Evolutionary conservation across 495 filamentous ascomycete genomes (phyloP).

Genomic region (Penicillium soppii): DNA sequence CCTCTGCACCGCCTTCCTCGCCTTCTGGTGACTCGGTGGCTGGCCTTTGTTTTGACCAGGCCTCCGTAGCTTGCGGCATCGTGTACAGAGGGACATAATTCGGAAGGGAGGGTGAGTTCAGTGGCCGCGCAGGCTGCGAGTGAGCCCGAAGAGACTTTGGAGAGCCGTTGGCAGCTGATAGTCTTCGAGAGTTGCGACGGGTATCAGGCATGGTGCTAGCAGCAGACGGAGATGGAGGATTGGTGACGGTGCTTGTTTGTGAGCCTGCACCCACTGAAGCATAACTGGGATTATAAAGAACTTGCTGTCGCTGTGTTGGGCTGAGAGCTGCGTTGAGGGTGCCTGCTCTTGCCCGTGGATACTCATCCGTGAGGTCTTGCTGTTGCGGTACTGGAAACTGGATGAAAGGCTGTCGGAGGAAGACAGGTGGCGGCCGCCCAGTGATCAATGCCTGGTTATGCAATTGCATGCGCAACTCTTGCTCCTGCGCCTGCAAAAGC

Average conservation of each 20-base stretch:
- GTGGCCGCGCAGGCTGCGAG: constrained; percentile 61
- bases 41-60: constrained; percentile 32
- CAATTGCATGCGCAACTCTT: constrained; percentile 59
- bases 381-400: constrained; percentile 45
- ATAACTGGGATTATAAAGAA: constrained; percentile 50
- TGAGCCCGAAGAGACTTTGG: constrained; percentile 59
- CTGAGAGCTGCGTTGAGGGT: constrained; percentile 47
- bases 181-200: constrained; percentile 56
- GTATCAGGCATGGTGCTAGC: constrained; percentile 52
- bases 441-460: constrained; percentile 58
- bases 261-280: constrained; percentile 43
- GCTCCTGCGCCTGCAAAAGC: constrained; percentile 63
- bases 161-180: constrained; percentile 53
- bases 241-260: constrained; percentile 51
- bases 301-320: constrained; percentile 42
- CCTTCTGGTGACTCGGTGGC: constrained; percentile 36
- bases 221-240: constrained; percentile 64
- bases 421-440: constrained; percentile 45
- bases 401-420: constrained; percentile 48
- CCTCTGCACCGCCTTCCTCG: constrained; percentile 39
- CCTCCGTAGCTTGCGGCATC: constrained; percentile 31
- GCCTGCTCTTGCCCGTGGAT: constrained; percentile 40
- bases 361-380: constrained; percentile 40
- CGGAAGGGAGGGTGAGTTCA: constrained; percentile 44
- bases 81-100: constrained; percentile 40